Evolutionary conservation across 176 grass and related monocot genomes (phyloP).

Genomic region (Dactylis glomerata): DNA sequence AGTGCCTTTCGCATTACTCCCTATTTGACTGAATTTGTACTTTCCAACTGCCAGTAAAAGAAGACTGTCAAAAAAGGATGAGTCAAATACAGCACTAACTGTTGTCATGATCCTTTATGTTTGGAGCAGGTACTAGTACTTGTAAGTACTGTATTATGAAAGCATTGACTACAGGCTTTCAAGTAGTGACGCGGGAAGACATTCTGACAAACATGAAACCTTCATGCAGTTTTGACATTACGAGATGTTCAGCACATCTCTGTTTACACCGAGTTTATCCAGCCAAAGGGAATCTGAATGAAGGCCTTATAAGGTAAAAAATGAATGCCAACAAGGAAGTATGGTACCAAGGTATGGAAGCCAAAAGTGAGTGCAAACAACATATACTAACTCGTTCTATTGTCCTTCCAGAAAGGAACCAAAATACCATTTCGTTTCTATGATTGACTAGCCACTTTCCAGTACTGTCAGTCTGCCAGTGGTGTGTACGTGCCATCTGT

Average conservation of each 20-base stretch:
- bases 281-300: background rate
- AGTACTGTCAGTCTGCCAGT: conserved; percentile 25
- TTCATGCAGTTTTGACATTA: conserved; percentile 2
- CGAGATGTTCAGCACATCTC: background rate
- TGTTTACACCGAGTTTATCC: conserved; percentile 9
- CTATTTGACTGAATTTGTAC: background rate
- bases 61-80: background rate
- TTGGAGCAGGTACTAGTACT: background rate
- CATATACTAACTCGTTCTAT: background rate
- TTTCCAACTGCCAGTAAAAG: background rate
- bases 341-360: background rate
- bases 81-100: background rate
- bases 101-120: conserved; percentile 14
- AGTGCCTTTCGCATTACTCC: background rate
- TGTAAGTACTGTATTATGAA: background rate
- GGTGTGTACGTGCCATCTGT: conserved; percentile 28
- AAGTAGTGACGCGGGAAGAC: background rate
- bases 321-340: background rate
- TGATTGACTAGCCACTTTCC: conserved; percentile 7
- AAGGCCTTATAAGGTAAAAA: conserved; percentile 8
- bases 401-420: background rate
- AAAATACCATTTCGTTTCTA: conserved; percentile 18
- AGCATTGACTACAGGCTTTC: background rate
- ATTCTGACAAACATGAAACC: conserved; percentile 6
- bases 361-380: conserved; percentile 1